A percentile compares a stretch with the other conserved stretches of the same genome.
These are phyloP conservation scores for Syzygium aqueum DNA, from an alignment of 345 rosid species.

Conservation along the genomic window DNA sequence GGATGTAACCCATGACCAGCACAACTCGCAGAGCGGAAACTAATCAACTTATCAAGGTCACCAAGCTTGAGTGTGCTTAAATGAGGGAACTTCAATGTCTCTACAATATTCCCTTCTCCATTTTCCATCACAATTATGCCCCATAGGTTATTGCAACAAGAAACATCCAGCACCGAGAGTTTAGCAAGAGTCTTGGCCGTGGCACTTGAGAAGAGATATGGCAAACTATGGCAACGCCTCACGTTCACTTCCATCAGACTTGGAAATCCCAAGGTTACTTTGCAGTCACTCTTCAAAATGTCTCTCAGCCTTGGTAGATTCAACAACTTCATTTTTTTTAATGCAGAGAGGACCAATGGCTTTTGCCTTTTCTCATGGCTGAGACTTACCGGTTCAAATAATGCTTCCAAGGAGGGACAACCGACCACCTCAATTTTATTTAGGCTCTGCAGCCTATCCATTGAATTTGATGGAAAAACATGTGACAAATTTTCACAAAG, in stretches of 20 bases:
- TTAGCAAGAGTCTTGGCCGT: background rate
- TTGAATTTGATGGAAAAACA: background rate
- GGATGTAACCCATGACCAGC: background rate
- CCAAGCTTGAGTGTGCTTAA: background rate
- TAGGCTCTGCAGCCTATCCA: background rate
- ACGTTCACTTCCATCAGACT: background rate
- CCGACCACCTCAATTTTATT: background rate
- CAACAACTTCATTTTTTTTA: background rate
- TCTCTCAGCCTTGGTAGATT: background rate
- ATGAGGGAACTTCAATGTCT: background rate
- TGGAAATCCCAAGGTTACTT: background rate
- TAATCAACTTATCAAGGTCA: background rate
- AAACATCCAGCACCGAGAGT: background rate
- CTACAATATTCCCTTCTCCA: background rate
- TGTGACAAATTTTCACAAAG: background rate
- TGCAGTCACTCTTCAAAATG: background rate
- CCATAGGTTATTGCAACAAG: background rate
- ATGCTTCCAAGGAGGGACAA: background rate
- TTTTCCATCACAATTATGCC: background rate
- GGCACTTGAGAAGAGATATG: background rate
- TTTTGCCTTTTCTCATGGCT: background rate
- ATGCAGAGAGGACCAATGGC: background rate
- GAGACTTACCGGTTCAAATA: background rate
- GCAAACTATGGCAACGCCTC: background rate
- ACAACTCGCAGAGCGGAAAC: background rate